Conservation (phyloP, 805 yeast genomes). For the Candida chilensis region DNA sequence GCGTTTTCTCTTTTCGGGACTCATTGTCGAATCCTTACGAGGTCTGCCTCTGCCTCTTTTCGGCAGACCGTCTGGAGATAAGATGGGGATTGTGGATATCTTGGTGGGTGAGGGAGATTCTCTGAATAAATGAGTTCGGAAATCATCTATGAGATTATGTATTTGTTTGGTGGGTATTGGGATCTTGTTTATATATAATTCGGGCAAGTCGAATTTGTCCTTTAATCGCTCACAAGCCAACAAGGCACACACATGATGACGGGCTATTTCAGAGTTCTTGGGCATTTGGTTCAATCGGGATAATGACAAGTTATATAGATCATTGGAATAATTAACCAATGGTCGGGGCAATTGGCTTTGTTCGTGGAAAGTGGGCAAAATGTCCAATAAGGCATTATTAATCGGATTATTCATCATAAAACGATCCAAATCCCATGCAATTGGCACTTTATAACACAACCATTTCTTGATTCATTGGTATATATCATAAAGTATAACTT, state of each 20-base stretch:
- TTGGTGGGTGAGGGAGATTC: constrained; percentile 9
- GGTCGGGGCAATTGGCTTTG: constrained; percentile 33
- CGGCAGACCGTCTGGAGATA: no score
- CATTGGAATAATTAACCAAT: constrained; percentile 27
- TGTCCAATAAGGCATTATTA: constrained; percentile 32
- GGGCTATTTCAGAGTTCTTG: constrained; percentile 49
- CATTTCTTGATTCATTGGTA: no score
- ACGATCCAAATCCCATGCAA: neutral
- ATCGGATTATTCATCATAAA: no score
- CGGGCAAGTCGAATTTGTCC: constrained; percentile 32
- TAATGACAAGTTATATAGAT: constrained; percentile 43
- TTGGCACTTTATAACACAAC: neutral
- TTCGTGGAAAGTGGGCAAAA: constrained; percentile 37
- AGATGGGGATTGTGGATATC: no score
- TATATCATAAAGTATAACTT: no score
- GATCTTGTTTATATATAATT: constrained; percentile 39
- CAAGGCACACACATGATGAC: constrained; percentile 61
- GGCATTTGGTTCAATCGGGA: constrained; percentile 38
- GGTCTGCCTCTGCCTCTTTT: constrained; percentile 10
- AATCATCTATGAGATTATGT: neutral
- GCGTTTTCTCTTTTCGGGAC: constrained; percentile 6
- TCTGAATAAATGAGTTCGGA: constrained; percentile 4
- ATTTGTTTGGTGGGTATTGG: constrained; percentile 42
- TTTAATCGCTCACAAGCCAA: constrained; percentile 45
- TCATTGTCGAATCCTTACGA: constrained; percentile 7